A percentile compares a stretch with the other conserved stretches of the same genome.
phyloP scores from a whole-genome alignment of 225 moss, liverwort and hornwort species.

The Rhytidiadelphus loreus region DNA sequence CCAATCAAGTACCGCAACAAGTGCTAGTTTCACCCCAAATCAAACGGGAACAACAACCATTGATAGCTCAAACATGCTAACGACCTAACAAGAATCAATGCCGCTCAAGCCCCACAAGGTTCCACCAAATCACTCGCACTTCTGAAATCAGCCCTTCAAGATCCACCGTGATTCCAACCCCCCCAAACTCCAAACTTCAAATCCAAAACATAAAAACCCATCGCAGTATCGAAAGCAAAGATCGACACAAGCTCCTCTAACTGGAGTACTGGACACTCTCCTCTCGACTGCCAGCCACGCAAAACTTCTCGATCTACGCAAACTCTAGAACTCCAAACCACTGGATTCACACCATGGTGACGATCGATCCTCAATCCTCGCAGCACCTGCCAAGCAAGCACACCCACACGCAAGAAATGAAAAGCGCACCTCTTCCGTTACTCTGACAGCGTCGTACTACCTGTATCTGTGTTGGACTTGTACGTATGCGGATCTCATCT shows the following conservation, averaged over 20 bases:
- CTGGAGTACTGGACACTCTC: background rate
- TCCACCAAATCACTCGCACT: background rate
- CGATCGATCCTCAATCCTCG: background rate
- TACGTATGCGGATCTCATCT: background rate
- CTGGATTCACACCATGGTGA: background rate
- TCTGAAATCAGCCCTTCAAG: background rate
- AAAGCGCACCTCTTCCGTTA: background rate
- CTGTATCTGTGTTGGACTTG: background rate
- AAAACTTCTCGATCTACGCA: background rate
- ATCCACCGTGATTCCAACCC: background rate
- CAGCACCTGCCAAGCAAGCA: background rate
- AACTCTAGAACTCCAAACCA: background rate
- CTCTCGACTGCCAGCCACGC: background rate
- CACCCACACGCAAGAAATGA: background rate
- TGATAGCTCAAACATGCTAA: background rate
- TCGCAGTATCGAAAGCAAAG: background rate
- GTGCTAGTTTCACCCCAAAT: background rate
- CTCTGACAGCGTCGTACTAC: background rate
- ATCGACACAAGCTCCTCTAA: background rate
- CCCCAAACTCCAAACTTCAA: background rate
- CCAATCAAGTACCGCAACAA: background rate
- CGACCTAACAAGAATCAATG: background rate
- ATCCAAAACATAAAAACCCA: background rate
- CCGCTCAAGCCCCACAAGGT: background rate
- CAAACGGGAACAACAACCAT: background rate